Base-by-base conservation (phyloP, 1,139 yeast species). In the Pichia sp. region DNA sequence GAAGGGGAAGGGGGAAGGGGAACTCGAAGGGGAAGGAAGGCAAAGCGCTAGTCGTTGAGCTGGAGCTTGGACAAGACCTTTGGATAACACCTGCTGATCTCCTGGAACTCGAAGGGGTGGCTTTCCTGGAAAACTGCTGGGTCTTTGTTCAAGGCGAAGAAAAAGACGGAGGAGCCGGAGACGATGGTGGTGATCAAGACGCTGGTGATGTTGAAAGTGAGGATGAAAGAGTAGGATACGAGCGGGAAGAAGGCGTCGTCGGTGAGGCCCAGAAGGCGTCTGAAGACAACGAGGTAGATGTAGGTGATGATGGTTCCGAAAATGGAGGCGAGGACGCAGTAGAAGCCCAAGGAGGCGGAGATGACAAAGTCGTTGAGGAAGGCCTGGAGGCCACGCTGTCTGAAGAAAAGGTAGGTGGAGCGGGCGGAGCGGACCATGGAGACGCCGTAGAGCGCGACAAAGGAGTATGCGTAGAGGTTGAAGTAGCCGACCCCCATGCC, bases 391-490 rank as follows among this genome's bases (percentile, higher is more conserved):
- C 97, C 97, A 69, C 89, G 86, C 67, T 79, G 81, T 64, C 87
- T 79, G 61, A 90, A 71, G 70, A 90, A 77, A 60, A 80, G 79
- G 80, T 90, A 84, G 0, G 97, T 87, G 57, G 88, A 90, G 63
- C 76, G 84, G 1, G 96, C 95, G 0, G 95, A 83, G 40, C 77
- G 77, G 50, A 87, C 65, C 67, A 90, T 90, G 42, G 82, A 76
- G 65, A 84, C 85, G 50, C 97, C 97, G 68, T 90, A 92, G 38
- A 92, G 77, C 0, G 97, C 96, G 65, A 90, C 80, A 65, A 84
- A 90, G 45, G 95, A 85, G 69, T 87, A 88, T 11, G 97, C 95
- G 66, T 90, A 92, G 64, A 87, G 90, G 72, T 92, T 90, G 74
- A 92, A 90, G 72, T 87, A 90, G 59, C 85, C 78, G 40, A 64